phyloP scores from a whole-genome alignment of 148 eudicot genomes.

The Pharnaceum exiguum region DNA sequence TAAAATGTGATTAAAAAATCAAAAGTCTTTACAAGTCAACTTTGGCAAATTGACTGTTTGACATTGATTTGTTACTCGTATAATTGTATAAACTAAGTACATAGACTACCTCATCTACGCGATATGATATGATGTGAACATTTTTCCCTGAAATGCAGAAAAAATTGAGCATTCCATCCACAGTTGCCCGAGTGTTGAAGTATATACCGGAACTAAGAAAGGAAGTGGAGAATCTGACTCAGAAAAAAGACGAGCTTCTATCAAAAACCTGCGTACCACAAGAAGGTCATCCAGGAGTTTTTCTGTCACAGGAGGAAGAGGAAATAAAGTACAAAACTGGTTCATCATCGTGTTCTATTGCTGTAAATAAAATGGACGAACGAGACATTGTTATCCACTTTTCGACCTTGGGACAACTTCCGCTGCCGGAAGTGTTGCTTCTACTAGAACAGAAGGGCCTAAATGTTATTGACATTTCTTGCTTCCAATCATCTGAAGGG shows the following conservation, averaged over 20 bases:
- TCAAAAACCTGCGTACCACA: slow-evolving; percentile 7
- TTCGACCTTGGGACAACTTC: slow-evolving; percentile 16
- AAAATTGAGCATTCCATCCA: slow-evolving; percentile 68
- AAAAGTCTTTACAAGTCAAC: too few species aligned
- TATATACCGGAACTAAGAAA: slow-evolving; percentile 80
- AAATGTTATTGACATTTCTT: slow-evolving; percentile 28
- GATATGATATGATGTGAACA: too few species aligned
- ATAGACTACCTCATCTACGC: too few species aligned
- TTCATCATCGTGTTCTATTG: slow-evolving; percentile 2
- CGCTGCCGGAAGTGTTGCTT: slow-evolving; percentile 27
- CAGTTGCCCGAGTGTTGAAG: slow-evolving; percentile 54
- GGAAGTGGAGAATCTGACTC: slow-evolving; percentile 43
- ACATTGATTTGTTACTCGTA: neutral
- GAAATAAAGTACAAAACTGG: neutral
- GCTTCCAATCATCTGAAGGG: slow-evolving; percentile 35
- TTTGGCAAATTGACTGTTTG: too few species aligned
- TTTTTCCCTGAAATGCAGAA: too few species aligned
- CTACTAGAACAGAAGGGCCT: slow-evolving; percentile 43
- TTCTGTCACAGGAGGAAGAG: slow-evolving; percentile 3
- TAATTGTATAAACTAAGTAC: neutral
- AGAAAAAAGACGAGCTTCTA: slow-evolving; percentile 38
- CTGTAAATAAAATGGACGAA: slow-evolving; percentile 17
- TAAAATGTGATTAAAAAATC: too few species aligned
- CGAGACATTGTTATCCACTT: slow-evolving; percentile 33
- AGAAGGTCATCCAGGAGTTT: neutral